Evolutionary conservation across 1,284 basidiomycete species (phyloP).

Genomic region (Grifola frondosa): DNA sequence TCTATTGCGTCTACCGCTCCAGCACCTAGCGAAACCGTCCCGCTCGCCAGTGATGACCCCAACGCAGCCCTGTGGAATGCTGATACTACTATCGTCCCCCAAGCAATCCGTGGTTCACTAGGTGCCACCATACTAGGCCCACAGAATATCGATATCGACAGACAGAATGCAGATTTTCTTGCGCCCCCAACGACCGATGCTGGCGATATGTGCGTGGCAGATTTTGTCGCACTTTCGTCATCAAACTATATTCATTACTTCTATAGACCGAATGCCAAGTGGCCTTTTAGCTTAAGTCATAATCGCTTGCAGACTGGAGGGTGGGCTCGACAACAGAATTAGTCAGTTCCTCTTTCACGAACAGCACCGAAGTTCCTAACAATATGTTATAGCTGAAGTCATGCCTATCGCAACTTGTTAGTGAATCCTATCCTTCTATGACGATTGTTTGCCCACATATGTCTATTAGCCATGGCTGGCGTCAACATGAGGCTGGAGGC

Average conservation of each 20-base stretch:
- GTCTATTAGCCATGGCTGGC: slow-evolving; percentile 51
- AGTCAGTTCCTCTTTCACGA: slow-evolving; percentile 35
- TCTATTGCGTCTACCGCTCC: slow-evolving; percentile 3
- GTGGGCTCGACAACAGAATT: slow-evolving; percentile 73
- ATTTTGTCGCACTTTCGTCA: slow-evolving; percentile 3
- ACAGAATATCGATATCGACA: slow-evolving; percentile 49
- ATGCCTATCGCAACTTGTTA: slow-evolving; percentile 63
- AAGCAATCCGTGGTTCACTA: slow-evolving; percentile 40
- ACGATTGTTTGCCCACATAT: background rate
- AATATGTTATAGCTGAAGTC: slow-evolving; percentile 38
- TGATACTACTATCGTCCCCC: slow-evolving; percentile 26
- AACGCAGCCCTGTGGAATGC: slow-evolving; percentile 42
- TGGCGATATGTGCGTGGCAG: slow-evolving; percentile 51
- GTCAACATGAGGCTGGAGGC: slow-evolving; percentile 70
- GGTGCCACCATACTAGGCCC: slow-evolving; percentile 59
- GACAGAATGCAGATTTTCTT: slow-evolving; percentile 60
- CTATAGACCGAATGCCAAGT: slow-evolving; percentile 58
- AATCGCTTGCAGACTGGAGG: slow-evolving; percentile 71
- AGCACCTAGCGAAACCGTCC: slow-evolving; percentile 36
- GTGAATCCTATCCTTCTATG: slow-evolving; percentile 10
- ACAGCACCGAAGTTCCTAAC: slow-evolving; percentile 2
- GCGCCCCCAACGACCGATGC: slow-evolving; percentile 67
- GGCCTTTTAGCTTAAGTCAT: slow-evolving; percentile 68
- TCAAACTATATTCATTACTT: background rate
- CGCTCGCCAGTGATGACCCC: slow-evolving; percentile 48